Evolutionary conservation across 2,329 filamentous ascomycete species (phyloP), one percentile per base, ranked within the genome.

Genomic region (Dendryphion nanum): DNA sequence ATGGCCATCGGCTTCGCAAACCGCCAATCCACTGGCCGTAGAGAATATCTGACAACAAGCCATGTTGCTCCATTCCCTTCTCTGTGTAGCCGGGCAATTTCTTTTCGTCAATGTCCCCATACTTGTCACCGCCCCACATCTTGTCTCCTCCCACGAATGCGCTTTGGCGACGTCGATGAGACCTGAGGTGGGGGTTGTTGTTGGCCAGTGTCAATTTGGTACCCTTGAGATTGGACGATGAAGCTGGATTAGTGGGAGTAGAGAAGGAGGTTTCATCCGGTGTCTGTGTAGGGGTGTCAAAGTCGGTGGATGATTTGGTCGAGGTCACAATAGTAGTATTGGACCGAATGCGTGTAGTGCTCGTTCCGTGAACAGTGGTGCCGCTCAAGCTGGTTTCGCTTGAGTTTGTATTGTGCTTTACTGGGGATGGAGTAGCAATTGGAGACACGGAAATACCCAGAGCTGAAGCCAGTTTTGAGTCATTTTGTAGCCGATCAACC

Each of bases 1-100:
- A 40, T 18, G 63, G 59, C 73, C 73, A 76, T 30, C 71, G 52
- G 18, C 45, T 56, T 47, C 83, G 82, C 53, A 97, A 71, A 2
- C 89, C 89, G 41, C 94, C 87, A 3, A 84, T 82, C 93, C 93
- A 98, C 30, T 91, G 80, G 13, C 83, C 81, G 68, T 96, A 97
- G 15, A 98, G 77, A 15, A 95, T 87, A 63, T 96, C 89, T 1
- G 87, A 88, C 24, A 97, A 75, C 61, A 95, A 82, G 59, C 89
- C 88, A 49, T 85, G 86, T 67, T 96, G 91, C 66, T 96, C 90
- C 87, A 96, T 91, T 2, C 89, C 91, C 1, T 82, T 77, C 40
- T 76, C 69, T 33, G 71, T 63, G 47, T 78, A 73, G 8, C 77
- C 81, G 1, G 79, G 81, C 48, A 82, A 66, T 50, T 76, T 75